Percentiles rank a stretch among this genome's conserved stretches.
Conservation (phyloP, 257 asterid genomes). For the Ballota nigra region DNA sequence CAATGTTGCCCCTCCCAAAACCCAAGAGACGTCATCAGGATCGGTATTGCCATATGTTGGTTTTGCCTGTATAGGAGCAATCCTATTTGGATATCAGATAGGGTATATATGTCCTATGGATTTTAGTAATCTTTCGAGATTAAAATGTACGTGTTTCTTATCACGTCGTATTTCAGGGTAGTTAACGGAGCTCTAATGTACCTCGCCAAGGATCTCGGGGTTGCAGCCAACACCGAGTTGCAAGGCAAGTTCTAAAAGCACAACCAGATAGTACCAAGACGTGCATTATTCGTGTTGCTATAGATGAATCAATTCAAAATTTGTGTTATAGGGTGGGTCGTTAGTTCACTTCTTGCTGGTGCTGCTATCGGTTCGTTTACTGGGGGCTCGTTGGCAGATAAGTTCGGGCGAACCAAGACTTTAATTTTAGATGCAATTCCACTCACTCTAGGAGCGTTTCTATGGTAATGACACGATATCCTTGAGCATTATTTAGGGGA, state of each 20-base stretch:
- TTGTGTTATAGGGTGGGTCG: conserved; percentile 75
- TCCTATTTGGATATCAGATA: conserved; percentile 91
- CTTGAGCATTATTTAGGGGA: conserved; percentile 6
- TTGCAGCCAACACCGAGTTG: conserved; percentile 64
- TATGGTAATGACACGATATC: conserved; percentile 49
- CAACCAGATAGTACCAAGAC: neutral
- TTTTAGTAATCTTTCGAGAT: neutral
- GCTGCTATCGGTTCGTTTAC: conserved; percentile 96
- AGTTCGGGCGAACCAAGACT: conserved; percentile 92
- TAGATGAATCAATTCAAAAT: conserved; percentile 16
- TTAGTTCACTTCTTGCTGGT: conserved; percentile 93
- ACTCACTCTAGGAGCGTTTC: conserved; percentile 79
- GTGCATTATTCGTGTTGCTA: neutral
- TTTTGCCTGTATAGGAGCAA: conserved; percentile 87
- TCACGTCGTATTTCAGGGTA: conserved; percentile 58
- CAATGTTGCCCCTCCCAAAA: conserved; percentile 50
- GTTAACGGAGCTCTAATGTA: conserved; percentile 95
- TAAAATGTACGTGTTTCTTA: neutral
- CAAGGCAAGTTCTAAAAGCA: conserved; percentile 58
- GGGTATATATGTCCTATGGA: conserved; percentile 49
- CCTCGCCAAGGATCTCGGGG: conserved; percentile 87
- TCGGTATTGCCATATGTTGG: conserved; percentile 92
- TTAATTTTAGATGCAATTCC: conserved; percentile 88
- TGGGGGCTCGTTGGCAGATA: conserved; percentile 93
- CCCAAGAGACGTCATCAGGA: conserved; percentile 59